These are phyloP conservation scores for Parathielavia hyrcaniae DNA, from an alignment of 495 filamentous ascomycete genomes.

Conservation along the genomic window DNA sequence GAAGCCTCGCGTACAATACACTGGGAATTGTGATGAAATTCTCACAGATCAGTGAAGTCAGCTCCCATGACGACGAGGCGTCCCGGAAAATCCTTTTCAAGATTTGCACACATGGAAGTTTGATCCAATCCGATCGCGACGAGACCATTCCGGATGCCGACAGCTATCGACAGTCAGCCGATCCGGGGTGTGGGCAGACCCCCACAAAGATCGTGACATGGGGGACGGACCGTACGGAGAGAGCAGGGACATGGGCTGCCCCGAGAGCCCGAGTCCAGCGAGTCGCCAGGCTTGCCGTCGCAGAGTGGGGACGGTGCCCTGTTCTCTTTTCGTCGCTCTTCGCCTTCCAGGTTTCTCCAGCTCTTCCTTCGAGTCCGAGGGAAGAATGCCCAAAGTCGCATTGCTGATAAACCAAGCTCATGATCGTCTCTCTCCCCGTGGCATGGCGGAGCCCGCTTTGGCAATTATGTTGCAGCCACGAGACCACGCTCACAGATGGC, in stretches of 20 bases:
- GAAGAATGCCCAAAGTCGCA: background rate
- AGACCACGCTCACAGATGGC: background rate
- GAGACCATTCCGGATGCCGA: constrained; percentile 7
- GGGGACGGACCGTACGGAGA: constrained; percentile 14
- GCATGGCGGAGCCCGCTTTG: background rate
- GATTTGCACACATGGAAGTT: background rate
- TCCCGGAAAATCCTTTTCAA: too few species aligned
- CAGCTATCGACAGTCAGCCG: constrained; percentile 12
- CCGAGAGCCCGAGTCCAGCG: background rate
- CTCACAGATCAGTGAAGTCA: too few species aligned
- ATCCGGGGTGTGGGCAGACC: constrained; percentile 7
- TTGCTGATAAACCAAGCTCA: background rate
- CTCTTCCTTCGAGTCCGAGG: background rate
- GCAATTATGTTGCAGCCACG: constrained; percentile 8
- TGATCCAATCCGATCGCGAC: background rate
- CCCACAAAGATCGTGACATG: constrained; percentile 11
- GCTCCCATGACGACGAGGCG: too few species aligned
- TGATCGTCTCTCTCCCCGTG: background rate
- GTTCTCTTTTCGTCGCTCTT: background rate
- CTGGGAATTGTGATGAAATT: too few species aligned
- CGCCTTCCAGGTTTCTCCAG: background rate
- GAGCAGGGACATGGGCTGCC: background rate
- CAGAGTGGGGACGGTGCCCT: background rate
- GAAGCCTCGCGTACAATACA: too few species aligned
- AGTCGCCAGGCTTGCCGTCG: constrained; percentile 14